Conservation (phyloP, 1,139 yeast species). For the Saccharomycopsis crataegensis region DNA sequence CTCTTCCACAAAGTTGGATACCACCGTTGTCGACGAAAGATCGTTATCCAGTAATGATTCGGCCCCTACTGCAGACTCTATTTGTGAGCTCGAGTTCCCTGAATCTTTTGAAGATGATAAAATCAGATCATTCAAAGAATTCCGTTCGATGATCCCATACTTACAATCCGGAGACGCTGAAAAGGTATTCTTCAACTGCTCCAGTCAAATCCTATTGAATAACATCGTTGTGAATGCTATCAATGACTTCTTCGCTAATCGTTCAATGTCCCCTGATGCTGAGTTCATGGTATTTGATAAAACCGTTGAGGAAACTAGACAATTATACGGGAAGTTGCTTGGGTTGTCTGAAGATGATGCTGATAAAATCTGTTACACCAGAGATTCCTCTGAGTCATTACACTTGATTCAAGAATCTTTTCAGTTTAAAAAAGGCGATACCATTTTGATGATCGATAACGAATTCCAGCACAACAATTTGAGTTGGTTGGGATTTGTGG, state of each 20-base stretch:
- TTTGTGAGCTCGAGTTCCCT: no score
- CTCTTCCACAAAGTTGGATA: no score
- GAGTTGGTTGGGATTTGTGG: slow-evolving; percentile 17
- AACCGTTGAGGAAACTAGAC: slow-evolving; percentile 15
- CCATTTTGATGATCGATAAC: slow-evolving; percentile 18
- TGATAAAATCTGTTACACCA: slow-evolving; percentile 17
- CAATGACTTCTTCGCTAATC: slow-evolving; percentile 6
- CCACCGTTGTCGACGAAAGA: no score
- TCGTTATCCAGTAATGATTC: no score
- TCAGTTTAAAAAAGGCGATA: slow-evolving; percentile 15
- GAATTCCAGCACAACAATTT: slow-evolving; percentile 19
- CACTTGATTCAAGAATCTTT: slow-evolving; percentile 16
- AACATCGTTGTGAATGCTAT: slow-evolving; percentile 8
- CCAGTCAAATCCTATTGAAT: slow-evolving; percentile 13
- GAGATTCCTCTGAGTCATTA: slow-evolving; percentile 19
- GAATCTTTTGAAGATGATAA: no score
- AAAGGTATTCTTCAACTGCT: slow-evolving; percentile 15
- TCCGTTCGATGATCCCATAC: not conserved
- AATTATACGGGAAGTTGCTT: slow-evolving; percentile 9
- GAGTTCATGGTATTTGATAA: slow-evolving; percentile 16
- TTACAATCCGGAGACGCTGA: not conserved
- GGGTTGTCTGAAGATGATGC: slow-evolving; percentile 1
- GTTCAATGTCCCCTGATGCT: slow-evolving; percentile 9
- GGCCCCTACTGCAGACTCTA: no score
- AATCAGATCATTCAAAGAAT: not conserved